These are phyloP conservation scores for Ceratobasidium papillatum DNA, from an alignment of 1,284 basidiomycete species.

Conservation along the genomic window DNA sequence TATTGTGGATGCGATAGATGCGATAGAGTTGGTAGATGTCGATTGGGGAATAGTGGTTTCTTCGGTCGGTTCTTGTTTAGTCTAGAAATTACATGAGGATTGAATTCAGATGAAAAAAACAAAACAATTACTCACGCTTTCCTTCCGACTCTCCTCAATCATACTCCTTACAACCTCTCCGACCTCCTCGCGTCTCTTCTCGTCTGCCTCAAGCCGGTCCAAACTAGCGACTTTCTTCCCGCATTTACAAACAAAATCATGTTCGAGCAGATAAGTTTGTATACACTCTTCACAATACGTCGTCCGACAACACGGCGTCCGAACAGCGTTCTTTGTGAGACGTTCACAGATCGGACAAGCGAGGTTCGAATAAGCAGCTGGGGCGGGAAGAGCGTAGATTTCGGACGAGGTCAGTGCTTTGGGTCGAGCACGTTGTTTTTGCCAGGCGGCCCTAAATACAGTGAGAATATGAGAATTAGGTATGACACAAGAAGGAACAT, in stretches of 20 bases:
- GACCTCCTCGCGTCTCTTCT: slow-evolving; percentile 77
- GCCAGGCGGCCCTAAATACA: slow-evolving; percentile 81
- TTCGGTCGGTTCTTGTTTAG: slow-evolving; percentile 16
- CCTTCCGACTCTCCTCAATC: slow-evolving; percentile 82
- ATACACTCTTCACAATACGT: slow-evolving; percentile 97
- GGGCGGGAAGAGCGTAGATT: slow-evolving; percentile 80
- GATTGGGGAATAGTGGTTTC: not conserved
- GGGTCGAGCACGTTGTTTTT: slow-evolving; percentile 83
- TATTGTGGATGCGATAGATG: slow-evolving; percentile 20
- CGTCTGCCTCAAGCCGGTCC: slow-evolving; percentile 83
- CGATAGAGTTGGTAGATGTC: slow-evolving; percentile 43
- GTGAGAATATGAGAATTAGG: not conserved
- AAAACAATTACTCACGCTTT: slow-evolving; percentile 48
- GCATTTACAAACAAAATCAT: slow-evolving; percentile 93
- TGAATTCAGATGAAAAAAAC: not conserved
- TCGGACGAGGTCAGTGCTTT: slow-evolving; percentile 85
- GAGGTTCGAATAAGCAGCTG: slow-evolving; percentile 68
- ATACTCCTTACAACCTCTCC: slow-evolving; percentile 83
- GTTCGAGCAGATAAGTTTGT: slow-evolving; percentile 87
- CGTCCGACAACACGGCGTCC: slow-evolving; percentile 89
- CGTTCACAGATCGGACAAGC: slow-evolving; percentile 89
- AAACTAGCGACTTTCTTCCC: slow-evolving; percentile 84
- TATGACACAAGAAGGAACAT: not conserved
- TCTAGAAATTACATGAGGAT: not conserved
- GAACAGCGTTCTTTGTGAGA: slow-evolving; percentile 85